Conservation (phyloP, 208 protist genomes). For the Wallacemonas sp. region DNA sequence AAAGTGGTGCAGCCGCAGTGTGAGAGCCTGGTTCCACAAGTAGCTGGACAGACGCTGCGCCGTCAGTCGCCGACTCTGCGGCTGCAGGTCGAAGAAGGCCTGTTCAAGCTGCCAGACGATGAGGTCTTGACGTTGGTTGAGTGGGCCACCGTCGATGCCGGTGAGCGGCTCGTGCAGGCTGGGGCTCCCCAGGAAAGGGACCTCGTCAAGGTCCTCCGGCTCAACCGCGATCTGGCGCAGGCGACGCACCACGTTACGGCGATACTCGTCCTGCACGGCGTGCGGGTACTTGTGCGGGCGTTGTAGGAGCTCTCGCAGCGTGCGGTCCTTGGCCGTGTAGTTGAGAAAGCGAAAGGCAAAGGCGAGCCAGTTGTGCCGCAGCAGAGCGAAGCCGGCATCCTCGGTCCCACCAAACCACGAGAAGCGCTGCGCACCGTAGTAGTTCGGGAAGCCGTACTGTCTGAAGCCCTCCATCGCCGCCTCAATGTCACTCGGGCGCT, state of each 20-base stretch:
- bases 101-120: constrained; percentile 68
- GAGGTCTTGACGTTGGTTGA: constrained; percentile 53
- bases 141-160: constrained; percentile 28
- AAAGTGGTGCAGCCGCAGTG: constrained; percentile 73
- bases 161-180: constrained; percentile 35
- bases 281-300: constrained; percentile 81
- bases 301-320: constrained; percentile 83
- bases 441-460: constrained; percentile 82
- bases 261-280: constrained; percentile 79
- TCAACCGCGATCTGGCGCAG: constrained; percentile 64
- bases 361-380: constrained; percentile 83
- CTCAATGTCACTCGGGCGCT: constrained; percentile 31
- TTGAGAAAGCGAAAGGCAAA: constrained; percentile 89
- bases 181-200: constrained; percentile 70
- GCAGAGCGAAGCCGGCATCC: constrained; percentile 77
- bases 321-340: constrained; percentile 57
- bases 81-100: constrained; percentile 74
- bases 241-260: constrained; percentile 73
- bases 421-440: constrained; percentile 89
- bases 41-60: constrained; percentile 82
- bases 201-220: constrained; percentile 71
- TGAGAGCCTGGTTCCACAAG: constrained; percentile 86
- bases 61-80: constrained; percentile 60
- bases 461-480: constrained; percentile 51
- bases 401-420: constrained; percentile 83